Percentiles rank a stretch among this genome's conserved stretches.
Conservation (phyloP, 495 filamentous ascomycete species). For the Trichoderma orchidacearum region DNA sequence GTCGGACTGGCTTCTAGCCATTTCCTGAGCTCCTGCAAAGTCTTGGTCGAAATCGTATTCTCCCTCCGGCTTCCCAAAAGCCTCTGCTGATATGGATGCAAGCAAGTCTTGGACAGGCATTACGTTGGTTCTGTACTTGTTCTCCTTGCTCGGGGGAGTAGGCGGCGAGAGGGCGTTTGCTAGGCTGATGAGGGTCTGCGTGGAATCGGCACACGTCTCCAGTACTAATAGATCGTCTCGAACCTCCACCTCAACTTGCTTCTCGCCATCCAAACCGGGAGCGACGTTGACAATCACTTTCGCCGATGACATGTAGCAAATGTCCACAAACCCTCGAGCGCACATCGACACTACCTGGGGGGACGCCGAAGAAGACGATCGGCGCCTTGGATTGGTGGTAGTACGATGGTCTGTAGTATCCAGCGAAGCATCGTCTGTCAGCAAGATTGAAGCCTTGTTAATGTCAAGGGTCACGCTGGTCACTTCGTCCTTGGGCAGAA, state of each 20-base stretch:
- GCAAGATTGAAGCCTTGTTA: conserved; percentile 64
- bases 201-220: conserved; percentile 94
- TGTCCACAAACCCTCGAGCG: conserved; percentile 62
- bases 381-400: conserved; percentile 20
- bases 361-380: conserved; percentile 33
- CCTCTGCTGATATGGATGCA: conserved; percentile 76
- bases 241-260: conserved; percentile 65
- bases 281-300: conserved; percentile 43
- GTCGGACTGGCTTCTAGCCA: conserved; percentile 21
- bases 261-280: conserved; percentile 36
- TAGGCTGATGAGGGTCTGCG: conserved; percentile 75
- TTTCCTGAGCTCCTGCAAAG: conserved; percentile 28
- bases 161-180: conserved; percentile 75
- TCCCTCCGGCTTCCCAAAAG: conserved; percentile 47
- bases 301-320: conserved; percentile 73
- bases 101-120: conserved; percentile 79
- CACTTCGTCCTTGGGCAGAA: conserved; percentile 45
- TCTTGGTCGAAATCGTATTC: conserved; percentile 43
- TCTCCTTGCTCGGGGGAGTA: conserved; percentile 59
- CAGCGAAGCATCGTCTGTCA: conserved; percentile 63
- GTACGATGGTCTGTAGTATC: conserved; percentile 32
- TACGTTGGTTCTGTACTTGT: conserved; percentile 78
- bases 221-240: conserved; percentile 76
- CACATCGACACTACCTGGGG: conserved; percentile 53
- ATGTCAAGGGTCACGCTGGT: conserved; percentile 50